Conservation (phyloP, 345 rosid genomes). For the Moringa oleifera region DNA sequence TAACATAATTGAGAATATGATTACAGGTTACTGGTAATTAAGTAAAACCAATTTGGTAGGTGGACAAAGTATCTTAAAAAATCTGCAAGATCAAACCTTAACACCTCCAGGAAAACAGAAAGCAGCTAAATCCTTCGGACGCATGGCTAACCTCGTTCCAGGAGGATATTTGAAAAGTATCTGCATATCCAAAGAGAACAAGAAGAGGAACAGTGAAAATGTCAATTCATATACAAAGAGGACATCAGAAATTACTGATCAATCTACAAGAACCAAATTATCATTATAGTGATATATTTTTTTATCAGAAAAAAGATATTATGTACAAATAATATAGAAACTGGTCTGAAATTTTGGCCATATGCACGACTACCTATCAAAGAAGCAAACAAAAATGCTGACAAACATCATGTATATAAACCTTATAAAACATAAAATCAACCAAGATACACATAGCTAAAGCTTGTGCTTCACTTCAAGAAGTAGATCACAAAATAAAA, state of each 20-base stretch:
- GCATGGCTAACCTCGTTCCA: conserved; percentile 74
- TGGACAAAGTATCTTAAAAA: background rate
- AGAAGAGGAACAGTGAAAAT: conserved; percentile 4
- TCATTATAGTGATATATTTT: background rate
- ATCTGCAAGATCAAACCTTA: conserved; percentile 47
- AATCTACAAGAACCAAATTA: background rate
- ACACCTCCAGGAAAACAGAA: conserved; percentile 97
- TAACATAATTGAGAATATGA: background rate
- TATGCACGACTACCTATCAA: background rate
- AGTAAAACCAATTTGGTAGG: background rate
- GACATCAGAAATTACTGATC: conserved; percentile 2
- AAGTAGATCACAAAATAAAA: too few relatives aligned
- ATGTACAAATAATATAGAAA: background rate
- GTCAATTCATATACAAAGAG: conserved; percentile 11
- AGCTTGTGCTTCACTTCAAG: too few relatives aligned
- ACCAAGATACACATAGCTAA: conserved; percentile 5
- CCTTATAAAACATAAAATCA: conserved; percentile 8
- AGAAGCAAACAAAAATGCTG: conserved; percentile 4
- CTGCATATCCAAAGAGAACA: conserved; percentile 35
- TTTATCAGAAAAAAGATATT: background rate
- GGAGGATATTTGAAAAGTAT: conserved; percentile 88
- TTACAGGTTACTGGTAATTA: background rate
- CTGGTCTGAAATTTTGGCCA: background rate
- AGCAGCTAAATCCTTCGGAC: conserved; percentile 75
- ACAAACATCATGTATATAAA: background rate